These are phyloP conservation scores for Trametes pubescens DNA, from an alignment of 1,284 basidiomycete species.

Conservation along the genomic window DNA sequence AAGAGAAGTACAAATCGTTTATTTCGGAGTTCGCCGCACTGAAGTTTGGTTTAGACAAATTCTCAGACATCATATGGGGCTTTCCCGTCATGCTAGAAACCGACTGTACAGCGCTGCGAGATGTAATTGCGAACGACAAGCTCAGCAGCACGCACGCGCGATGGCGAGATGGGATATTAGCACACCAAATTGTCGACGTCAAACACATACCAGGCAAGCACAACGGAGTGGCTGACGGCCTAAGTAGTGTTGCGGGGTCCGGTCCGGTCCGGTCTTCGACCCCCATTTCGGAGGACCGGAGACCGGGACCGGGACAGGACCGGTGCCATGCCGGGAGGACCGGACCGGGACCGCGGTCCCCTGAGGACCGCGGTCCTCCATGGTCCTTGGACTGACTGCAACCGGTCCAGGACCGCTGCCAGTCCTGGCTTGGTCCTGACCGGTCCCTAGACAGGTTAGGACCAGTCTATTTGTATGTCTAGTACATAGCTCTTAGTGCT, in stretches of 20 bases:
- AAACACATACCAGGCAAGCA: slow-evolving; percentile 26
- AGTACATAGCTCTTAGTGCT: no score
- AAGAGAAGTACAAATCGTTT: slow-evolving; percentile 35
- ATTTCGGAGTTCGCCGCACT: slow-evolving; percentile 32
- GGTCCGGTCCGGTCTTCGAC: no score
- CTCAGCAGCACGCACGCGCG: slow-evolving; percentile 25
- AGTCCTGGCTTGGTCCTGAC: no score
- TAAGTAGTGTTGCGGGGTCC: slow-evolving; percentile 9
- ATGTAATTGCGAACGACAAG: slow-evolving; percentile 27
- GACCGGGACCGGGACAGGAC: no score
- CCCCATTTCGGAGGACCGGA: no score
- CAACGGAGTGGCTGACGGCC: slow-evolving; percentile 24
- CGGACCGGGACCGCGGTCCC: no score
- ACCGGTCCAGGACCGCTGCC: no score
- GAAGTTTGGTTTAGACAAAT: slow-evolving; percentile 31
- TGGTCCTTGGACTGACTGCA: no score
- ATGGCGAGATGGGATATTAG: slow-evolving; percentile 29
- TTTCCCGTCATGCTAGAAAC: slow-evolving; percentile 31
- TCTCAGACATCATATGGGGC: slow-evolving; percentile 30
- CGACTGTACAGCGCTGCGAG: slow-evolving; percentile 29
- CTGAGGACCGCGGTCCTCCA: no score
- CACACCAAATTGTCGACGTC: slow-evolving; percentile 26
- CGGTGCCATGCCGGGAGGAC: no score
- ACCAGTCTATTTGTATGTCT: no score
- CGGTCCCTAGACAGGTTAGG: no score